These are phyloP conservation scores for Suhomyces taliae DNA, from an alignment of 1,139 yeast species.

Conservation along the genomic window DNA sequence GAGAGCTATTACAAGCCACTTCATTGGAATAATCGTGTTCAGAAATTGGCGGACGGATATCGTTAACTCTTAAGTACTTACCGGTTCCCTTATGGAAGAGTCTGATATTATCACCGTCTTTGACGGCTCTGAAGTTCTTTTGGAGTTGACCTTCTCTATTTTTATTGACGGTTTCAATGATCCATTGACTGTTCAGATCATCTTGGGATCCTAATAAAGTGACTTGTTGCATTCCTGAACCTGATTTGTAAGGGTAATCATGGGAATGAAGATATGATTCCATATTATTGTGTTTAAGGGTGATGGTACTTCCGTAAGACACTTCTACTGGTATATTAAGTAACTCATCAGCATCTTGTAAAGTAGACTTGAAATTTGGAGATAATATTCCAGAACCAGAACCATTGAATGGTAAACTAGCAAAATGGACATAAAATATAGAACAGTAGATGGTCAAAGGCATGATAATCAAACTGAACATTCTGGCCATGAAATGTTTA, in stretches of 20 bases:
- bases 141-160: slow-evolving; percentile 32
- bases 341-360: slow-evolving; percentile 42
- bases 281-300: slow-evolving; percentile 61
- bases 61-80: slow-evolving; percentile 57
- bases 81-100: slow-evolving; percentile 65
- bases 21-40: slow-evolving; percentile 80
- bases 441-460: slow-evolving; percentile 54
- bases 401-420: slow-evolving; percentile 46
- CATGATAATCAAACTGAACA: slow-evolving; percentile 37
- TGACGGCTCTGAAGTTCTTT: slow-evolving; percentile 36
- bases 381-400: slow-evolving; percentile 54
- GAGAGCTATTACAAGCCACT: slow-evolving; percentile 64
- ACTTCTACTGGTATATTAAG: slow-evolving; percentile 48
- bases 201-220: slow-evolving; percentile 54
- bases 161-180: slow-evolving; percentile 50
- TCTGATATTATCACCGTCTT: slow-evolving; percentile 53
- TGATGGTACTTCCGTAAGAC: slow-evolving; percentile 63
- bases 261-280: slow-evolving; percentile 75
- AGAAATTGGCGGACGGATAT: slow-evolving; percentile 69
- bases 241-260: slow-evolving; percentile 49
- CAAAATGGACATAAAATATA: slow-evolving; percentile 52
- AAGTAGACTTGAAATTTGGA: slow-evolving; percentile 56
- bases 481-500: slow-evolving; percentile 32
- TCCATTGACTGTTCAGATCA: slow-evolving; percentile 65
- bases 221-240: slow-evolving; percentile 68